Conservation (phyloP, 2,329 filamentous ascomycete species). For the Akanthomyces dipterigenus region DNA sequence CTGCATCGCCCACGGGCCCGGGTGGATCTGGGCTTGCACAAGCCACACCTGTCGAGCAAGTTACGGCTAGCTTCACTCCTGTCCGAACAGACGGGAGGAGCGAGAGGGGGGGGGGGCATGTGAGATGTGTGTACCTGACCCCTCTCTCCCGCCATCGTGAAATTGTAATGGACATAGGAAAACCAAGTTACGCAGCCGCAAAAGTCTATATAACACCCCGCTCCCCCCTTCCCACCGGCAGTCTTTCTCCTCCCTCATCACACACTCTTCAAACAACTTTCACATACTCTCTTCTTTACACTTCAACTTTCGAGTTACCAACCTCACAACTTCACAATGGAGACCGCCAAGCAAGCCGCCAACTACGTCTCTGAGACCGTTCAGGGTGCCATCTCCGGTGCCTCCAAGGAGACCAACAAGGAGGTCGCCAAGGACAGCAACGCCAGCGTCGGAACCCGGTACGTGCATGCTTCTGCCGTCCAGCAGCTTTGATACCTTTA, state of each 20-base stretch:
- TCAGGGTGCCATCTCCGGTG: constrained; percentile 48
- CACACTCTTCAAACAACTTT: background rate
- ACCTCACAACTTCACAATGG: constrained; percentile 36
- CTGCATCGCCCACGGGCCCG: background rate
- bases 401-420: constrained; percentile 68
- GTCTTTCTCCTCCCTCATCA: background rate
- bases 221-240: background rate
- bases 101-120: background rate
- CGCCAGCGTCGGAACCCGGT: constrained; percentile 47
- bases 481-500: background rate
- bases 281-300: background rate
- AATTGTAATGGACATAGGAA: background rate
- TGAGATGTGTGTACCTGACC: background rate
- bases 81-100: background rate
- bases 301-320: constrained; percentile 14
- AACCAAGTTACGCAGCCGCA: background rate
- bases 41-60: background rate
- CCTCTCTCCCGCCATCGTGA: background rate
- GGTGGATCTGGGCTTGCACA: background rate
- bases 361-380: constrained; percentile 65
- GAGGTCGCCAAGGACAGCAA: constrained; percentile 57
- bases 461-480: constrained; percentile 18
- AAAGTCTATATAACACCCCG: constrained; percentile 11
- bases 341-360: constrained; percentile 51
- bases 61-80: background rate